phyloP scores from a whole-genome alignment of 140 eudicot species.

The Anethum foeniculum region DNA sequence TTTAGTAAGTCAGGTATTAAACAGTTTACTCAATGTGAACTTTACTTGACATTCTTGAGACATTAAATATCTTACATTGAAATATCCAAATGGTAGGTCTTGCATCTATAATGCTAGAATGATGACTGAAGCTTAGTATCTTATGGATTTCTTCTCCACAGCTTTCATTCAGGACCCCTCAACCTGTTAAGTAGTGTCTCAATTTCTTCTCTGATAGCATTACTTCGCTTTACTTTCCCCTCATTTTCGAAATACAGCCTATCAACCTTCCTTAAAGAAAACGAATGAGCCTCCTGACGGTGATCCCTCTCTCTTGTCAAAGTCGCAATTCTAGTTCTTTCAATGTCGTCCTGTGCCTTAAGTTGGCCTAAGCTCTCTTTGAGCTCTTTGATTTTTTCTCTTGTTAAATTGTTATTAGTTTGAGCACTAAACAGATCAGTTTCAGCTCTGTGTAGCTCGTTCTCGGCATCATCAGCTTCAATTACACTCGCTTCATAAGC shows the following conservation, averaged over 20 bases:
- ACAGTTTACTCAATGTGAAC: background rate
- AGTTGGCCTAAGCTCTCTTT: background rate
- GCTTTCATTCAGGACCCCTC: background rate
- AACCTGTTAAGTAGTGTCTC: background rate
- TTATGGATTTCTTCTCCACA: no score
- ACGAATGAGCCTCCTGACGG: background rate
- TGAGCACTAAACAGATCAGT: background rate
- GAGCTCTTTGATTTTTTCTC: background rate
- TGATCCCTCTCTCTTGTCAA: background rate
- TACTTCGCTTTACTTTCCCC: background rate
- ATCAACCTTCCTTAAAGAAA: background rate
- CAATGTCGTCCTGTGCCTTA: background rate
- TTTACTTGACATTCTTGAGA: no score
- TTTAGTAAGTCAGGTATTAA: slow-evolving; percentile 24
- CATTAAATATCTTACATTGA: background rate
- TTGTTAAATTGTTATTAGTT: background rate
- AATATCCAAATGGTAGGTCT: background rate
- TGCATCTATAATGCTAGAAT: background rate
- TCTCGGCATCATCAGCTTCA: background rate
- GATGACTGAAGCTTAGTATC: background rate
- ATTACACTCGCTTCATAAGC: background rate
- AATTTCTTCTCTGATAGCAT: background rate
- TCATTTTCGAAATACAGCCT: background rate
- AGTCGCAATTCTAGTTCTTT: background rate
- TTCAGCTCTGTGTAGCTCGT: background rate